Evolutionary conservation across 176 grass and related monocot species (phyloP), one percentile per base, ranked within the genome.

Genomic region (Avena sativa): DNA sequence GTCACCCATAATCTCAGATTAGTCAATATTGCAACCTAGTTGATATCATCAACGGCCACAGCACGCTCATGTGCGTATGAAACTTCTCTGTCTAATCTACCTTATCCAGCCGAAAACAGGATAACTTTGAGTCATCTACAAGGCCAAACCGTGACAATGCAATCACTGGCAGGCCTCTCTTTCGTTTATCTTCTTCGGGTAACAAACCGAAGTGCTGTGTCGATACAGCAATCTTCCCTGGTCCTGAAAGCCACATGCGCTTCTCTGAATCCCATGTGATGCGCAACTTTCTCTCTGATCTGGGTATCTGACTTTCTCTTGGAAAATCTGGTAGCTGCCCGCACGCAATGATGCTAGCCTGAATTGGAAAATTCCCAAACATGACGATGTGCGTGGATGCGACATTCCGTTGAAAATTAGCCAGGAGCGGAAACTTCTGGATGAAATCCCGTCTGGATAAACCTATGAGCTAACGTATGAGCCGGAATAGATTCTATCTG

Each of bases 401-500:
- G 61, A 43, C 40, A 26, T 65, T 56, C 10, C 46, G 48, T 57
- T 65, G 25, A 86, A 81, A 79, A 80, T 53, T 20, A 32, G 50
- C 71, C 71, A 13, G 19, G 40, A 61, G 0, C 0, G 44, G 84
- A 46, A 82, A 78, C 71, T 82, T 90, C 79, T 43, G 61, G 78
- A 77, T 3, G 71, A 70, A 25, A 50, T 16, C 57, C 34, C 43
- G 2, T 12, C 59, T 30, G 12, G 63, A 66, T 34, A 32, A 66
- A 15, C 63, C 30, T 66, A 0, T 26, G 55, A 34, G 13, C 66
- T 65, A 16, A 74, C 66, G 55, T 3, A 55, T 52, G 43, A 63
- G 73, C 52, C 71, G 40, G 9, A 71, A 79, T 73, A 79, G 55
- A 90, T 90, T 83, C 44, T 58, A 36, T 44, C 11, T 70, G 59